Percentiles rank a stretch among this genome's conserved stretches.
phyloP scores from a whole-genome alignment of 225 moss, liverwort and hornwort genomes.

The Bryum argenteum region DNA sequence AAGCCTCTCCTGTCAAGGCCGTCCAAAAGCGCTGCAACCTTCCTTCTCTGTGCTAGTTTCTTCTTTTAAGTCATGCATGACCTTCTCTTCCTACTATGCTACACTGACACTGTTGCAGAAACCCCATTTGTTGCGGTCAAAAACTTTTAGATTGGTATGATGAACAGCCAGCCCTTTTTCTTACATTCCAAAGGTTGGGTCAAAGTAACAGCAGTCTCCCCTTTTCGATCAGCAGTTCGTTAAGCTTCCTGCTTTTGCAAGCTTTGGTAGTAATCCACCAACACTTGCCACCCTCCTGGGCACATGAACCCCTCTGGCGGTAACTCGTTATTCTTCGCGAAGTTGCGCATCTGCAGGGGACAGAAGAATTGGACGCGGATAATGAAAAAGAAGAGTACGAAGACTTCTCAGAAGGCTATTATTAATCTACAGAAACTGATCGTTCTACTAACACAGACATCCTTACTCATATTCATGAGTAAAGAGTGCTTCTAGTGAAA shows the following conservation, averaged over 20 bases:
- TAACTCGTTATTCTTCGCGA: constrained; percentile 73
- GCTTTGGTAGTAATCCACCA: constrained; percentile 94
- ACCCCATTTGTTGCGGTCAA: constrained; percentile 20
- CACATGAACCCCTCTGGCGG: constrained; percentile 99
- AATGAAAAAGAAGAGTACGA: neutral
- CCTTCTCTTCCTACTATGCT: constrained; percentile 33
- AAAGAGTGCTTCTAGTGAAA: too few species aligned
- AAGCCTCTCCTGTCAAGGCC: constrained; percentile 20
- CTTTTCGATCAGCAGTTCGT: neutral
- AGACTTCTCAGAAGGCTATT: too few species aligned
- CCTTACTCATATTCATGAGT: too few species aligned
- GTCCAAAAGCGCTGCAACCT: constrained; percentile 22
- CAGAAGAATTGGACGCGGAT: constrained; percentile 21
- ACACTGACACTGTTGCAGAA: constrained; percentile 36
- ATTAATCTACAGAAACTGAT: too few species aligned
- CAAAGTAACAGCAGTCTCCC: neutral
- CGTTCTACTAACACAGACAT: too few species aligned
- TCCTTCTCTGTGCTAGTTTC: constrained; percentile 3
- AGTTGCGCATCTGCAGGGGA: constrained; percentile 88
- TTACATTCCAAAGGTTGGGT: constrained; percentile 12
- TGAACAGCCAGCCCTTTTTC: constrained; percentile 7
- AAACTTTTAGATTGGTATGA: constrained; percentile 4
- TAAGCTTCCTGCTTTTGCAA: constrained; percentile 52
- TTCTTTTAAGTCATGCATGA: constrained; percentile 24
- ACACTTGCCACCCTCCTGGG: constrained; percentile 95